Base-by-base conservation (phyloP, 768 basidiomycete species). In the Phanerochaete sordida region DNA sequence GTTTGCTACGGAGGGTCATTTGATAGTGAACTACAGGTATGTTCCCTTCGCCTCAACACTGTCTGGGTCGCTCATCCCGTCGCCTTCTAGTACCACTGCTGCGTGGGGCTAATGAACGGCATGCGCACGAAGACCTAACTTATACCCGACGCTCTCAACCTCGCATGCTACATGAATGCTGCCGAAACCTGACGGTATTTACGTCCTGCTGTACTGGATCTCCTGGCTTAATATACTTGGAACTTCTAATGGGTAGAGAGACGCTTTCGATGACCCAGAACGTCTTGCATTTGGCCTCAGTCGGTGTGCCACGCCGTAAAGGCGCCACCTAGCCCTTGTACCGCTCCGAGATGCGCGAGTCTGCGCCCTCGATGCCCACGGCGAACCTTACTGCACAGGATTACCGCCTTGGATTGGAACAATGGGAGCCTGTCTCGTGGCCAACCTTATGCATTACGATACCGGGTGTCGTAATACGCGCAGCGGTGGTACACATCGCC, bases 21-120 rank as follows among this genome's bases (percentile, higher is more conserved):
- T 87, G 53, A 85, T 86, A 69, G 85, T 87, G 53, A 86, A 87
- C 70, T 87, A 87, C 69, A 84, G 82, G 84, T 82, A 37, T 52
- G 75, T 61, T 8, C 3, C 24, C 9, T 13, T 61, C 26, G 8
- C 37, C 39, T 28, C 55, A 26, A 45, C 26, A 7, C 9, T 9
- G 13, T 28, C 45, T 59, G 28, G n/a, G n/a, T n/a, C 39, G 61
- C 48, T 50, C 59, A 37, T 23, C 31, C 37, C 58, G 21, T 23
- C 27, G 24, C 46, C 50, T 45, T 51, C 44, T 64, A 84, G 83
- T 70, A 82, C 83, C n/a, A 84, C 81, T 0, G 81, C 81, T 53
- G 83, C 83, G 0, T 85, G 83, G 83, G 83, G 81, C 65, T 84
- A 48, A 69, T 58, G 21, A 43, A 43, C 19, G 19, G 7, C 8